A percentile compares a stretch with the other conserved stretches of the same genome.
phyloP scores from a whole-genome alignment of 768 basidiomycete species.

The Pleurotus eryngii region DNA sequence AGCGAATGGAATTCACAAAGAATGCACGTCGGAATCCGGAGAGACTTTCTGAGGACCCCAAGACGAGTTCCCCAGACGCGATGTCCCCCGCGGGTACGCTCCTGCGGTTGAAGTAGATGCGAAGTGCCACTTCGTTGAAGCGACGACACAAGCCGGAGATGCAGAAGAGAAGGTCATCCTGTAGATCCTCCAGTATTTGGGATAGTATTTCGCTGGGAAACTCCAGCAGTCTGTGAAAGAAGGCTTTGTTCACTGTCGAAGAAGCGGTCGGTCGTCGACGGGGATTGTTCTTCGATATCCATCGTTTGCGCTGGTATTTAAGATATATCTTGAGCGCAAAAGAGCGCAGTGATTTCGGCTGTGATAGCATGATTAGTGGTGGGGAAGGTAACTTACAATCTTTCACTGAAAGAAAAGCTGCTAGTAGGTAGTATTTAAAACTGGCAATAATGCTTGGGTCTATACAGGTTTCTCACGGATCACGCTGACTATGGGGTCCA shows the following conservation, averaged over 20 bases:
- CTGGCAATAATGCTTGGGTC: neutral
- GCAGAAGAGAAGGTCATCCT: neutral
- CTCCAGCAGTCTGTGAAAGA: slow-evolving; percentile 3
- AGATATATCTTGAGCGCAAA: neutral
- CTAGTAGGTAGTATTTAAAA: no score
- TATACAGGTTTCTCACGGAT: neutral
- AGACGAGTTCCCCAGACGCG: neutral
- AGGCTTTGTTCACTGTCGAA: slow-evolving; percentile 25
- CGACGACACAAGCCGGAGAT: slow-evolving; percentile 3
- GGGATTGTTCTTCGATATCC: slow-evolving; percentile 13
- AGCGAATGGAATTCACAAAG: neutral
- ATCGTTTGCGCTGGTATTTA: neutral
- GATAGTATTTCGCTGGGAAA: slow-evolving; percentile 1
- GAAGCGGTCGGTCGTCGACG: slow-evolving; percentile 9
- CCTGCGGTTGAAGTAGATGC: slow-evolving; percentile 6
- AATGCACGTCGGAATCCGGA: slow-evolving; percentile 1
- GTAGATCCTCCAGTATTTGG: neutral
- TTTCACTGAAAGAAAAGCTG: neutral
- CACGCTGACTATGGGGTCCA: no score
- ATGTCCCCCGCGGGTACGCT: neutral
- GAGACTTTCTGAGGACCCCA: slow-evolving; percentile 1
- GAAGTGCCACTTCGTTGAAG: slow-evolving; percentile 8
- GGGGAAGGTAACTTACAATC: neutral
- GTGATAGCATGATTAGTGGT: neutral
- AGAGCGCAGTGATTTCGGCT: neutral